Percentiles rank a stretch among this genome's conserved stretches.
These are phyloP conservation scores for Globisporangium okanoganense DNA, from an alignment of 352 stramenopile species.

Conservation along the genomic window DNA sequence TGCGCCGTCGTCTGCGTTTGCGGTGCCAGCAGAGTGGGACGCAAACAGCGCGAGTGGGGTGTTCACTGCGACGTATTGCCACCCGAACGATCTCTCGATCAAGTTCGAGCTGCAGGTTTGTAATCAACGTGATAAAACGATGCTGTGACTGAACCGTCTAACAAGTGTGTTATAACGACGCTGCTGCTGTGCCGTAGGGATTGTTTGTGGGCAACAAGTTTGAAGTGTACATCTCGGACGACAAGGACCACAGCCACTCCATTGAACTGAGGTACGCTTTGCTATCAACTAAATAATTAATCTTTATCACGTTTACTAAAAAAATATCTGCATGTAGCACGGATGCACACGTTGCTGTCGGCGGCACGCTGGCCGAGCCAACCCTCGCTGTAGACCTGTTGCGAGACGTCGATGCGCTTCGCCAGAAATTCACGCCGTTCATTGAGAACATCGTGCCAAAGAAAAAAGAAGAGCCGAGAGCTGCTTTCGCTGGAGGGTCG, in stretches of 20 bases:
- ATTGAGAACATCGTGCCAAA: slow-evolving; percentile 44
- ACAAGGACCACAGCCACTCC: slow-evolving; percentile 62
- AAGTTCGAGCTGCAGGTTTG: slow-evolving; percentile 63
- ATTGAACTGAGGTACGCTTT: slow-evolving; percentile 70
- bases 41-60: slow-evolving; percentile 54
- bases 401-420: slow-evolving; percentile 44
- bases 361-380: slow-evolving; percentile 11
- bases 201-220: slow-evolving; percentile 77
- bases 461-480: slow-evolving; percentile 24
- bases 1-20: slow-evolving; percentile 19
- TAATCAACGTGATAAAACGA: not conserved
- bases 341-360: slow-evolving; percentile 2
- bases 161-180: not conserved
- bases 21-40: slow-evolving; percentile 53
- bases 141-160: not conserved
- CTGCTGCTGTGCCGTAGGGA: slow-evolving; percentile 26
- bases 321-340: no score
- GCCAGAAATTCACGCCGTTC: slow-evolving; percentile 52
- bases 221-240: slow-evolving; percentile 71
- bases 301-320: no score
- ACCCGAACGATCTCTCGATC: slow-evolving; percentile 44
- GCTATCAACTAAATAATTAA: no score
- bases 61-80: slow-evolving; percentile 52
- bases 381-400: slow-evolving; percentile 34
- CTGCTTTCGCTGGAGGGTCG: not conserved